Evolutionary conservation across 2,329 filamentous ascomycete species (phyloP).

Genomic region (Achaetomium macrosporum): DNA sequence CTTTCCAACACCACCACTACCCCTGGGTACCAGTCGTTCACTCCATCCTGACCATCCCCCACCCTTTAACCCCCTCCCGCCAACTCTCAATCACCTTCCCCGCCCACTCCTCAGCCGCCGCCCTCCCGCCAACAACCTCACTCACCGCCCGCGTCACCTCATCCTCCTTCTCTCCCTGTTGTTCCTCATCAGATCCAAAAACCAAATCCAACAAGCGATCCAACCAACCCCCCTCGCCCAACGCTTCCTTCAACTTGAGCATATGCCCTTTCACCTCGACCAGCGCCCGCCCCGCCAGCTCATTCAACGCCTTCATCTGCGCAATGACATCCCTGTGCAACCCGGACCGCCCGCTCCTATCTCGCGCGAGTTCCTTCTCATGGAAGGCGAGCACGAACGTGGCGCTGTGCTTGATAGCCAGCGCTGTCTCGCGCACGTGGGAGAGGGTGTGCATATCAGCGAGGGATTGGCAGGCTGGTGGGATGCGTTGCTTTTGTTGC

Average conservation of each 20-base stretch:
- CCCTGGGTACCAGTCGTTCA: too few species aligned
- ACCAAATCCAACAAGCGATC: slow-evolving; percentile 33
- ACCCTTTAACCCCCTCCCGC: slow-evolving; percentile 35
- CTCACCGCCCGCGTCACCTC: slow-evolving; percentile 25
- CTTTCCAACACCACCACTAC: background rate
- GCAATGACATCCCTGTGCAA: slow-evolving; percentile 31
- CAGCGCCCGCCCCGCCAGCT: slow-evolving; percentile 23
- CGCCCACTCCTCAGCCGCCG: slow-evolving; percentile 32
- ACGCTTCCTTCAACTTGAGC: slow-evolving; percentile 27
- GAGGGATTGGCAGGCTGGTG: slow-evolving; percentile 26
- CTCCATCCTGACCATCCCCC: slow-evolving; percentile 33
- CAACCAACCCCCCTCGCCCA: slow-evolving; percentile 34
- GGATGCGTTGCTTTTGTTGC: background rate
- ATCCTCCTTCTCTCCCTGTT: slow-evolving; percentile 17
- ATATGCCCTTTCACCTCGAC: slow-evolving; percentile 30
- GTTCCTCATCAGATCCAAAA: slow-evolving; percentile 21
- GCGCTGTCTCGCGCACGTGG: slow-evolving; percentile 33
- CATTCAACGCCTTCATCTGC: slow-evolving; percentile 30
- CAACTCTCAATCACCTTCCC: slow-evolving; percentile 33
- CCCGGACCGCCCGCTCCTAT: slow-evolving; percentile 29
- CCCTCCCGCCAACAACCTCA: slow-evolving; percentile 26
- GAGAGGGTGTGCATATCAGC: slow-evolving; percentile 33
- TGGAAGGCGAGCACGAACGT: slow-evolving; percentile 29
- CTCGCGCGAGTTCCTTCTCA: slow-evolving; percentile 30
- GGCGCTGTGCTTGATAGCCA: slow-evolving; percentile 29